phyloP scores from a whole-genome alignment of 345 rosid species.

The Psidium guajava region DNA sequence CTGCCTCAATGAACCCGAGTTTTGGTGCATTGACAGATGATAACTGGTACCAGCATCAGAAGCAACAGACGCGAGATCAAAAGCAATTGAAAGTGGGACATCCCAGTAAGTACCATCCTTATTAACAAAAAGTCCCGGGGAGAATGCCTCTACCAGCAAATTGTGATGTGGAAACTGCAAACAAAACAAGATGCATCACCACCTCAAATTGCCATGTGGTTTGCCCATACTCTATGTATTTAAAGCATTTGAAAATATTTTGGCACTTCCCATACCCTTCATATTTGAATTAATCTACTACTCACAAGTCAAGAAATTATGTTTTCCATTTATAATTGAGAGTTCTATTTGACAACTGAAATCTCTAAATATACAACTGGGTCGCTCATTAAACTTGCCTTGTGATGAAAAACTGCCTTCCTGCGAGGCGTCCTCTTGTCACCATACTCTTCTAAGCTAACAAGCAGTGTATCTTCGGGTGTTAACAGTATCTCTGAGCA shows the following conservation, averaged over 20 bases:
- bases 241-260: not conserved
- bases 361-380: not conserved
- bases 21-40: conserved; percentile 60
- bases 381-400: conserved; percentile 22
- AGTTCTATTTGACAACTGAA: not conserved
- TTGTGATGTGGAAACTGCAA: conserved; percentile 62
- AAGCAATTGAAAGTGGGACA: conserved; percentile 56
- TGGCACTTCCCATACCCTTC: not conserved
- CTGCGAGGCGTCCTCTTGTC: conserved; percentile 33
- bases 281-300: not conserved
- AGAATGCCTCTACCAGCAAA: conserved; percentile 55
- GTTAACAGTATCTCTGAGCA: conserved; percentile 61
- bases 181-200: not conserved
- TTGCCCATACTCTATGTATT: not conserved
- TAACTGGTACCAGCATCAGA: conserved; percentile 53
- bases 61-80: conserved; percentile 67
- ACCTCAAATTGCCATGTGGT: not conserved
- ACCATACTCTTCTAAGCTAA: conserved; percentile 46
- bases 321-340: not conserved
- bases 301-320: not conserved
- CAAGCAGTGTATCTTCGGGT: conserved; percentile 52
- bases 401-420: conserved; percentile 60
- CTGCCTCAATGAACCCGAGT: conserved; percentile 33
- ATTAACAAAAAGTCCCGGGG: conserved; percentile 72
- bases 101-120: conserved; percentile 68